Base-by-base conservation (phyloP, 805 yeast genomes). In the Candida corydali region DNA sequence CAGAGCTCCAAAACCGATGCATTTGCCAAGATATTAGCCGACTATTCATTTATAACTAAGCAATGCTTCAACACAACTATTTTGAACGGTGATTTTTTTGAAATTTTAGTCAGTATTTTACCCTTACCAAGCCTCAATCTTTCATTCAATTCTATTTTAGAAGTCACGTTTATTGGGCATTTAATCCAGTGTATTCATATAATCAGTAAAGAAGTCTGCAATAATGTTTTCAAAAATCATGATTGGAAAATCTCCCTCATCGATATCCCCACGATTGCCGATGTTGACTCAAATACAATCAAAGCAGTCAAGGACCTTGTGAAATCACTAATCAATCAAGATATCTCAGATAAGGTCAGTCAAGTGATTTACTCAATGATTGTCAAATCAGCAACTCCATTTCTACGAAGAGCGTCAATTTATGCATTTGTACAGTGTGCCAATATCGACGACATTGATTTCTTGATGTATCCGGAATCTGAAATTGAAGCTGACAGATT, bases 321-420 rank as follows among this genome's bases (percentile, higher is more conserved):
- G 29, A 57, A 54, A 18, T 54, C 46, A 11, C 40, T 60, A 15
- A 8, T 9, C 3, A 8, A 8, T 14, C 7, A 10, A 8, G 20
- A 11, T 3, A 36, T 52, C 17, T 50, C 55, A 26, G 42, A 47
- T 1, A 48, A 41, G 8, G 60, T 69, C 39, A 66, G 76, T 0
- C 37, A 52, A 20, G 61, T 73, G 1, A 42, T 80, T 3, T 77
- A 68, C 47, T 63, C 80, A 0, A 66, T 82, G 75, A 31, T 80
- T 15, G 52, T 71, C n/a, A 78, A 75, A 47, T 56, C 79, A 1
- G 54, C 71, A 7, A 73, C 82, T 0, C 86, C 88, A 15, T 85
- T 80, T 45, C 61, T 85, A 37, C 65, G 94, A 44, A 73, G 76
- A 46, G 63, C 77, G 11, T 72, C 82, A 5, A 73, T 85, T 5